Conservation (phyloP, 805 yeast species). For the Candida silvicultrix region DNA sequence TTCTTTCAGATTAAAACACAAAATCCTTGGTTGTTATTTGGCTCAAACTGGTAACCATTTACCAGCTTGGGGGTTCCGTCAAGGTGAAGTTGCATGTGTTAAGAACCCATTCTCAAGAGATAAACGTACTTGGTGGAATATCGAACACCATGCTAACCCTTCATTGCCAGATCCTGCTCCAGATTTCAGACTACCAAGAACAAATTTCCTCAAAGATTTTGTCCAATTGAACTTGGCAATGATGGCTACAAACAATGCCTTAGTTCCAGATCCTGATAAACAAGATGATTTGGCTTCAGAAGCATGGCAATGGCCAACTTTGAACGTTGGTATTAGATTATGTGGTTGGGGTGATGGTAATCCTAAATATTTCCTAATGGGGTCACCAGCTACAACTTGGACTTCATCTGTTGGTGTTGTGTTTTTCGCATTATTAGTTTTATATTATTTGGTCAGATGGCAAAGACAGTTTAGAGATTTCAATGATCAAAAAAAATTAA, state of each 20-base stretch:
- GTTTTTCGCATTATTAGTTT: slow-evolving; percentile 39
- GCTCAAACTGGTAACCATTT: slow-evolving; percentile 75
- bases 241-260: slow-evolving; percentile 84
- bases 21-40: slow-evolving; percentile 71
- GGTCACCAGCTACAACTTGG: slow-evolving; percentile 79
- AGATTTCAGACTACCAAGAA: slow-evolving; percentile 63
- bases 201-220: slow-evolving; percentile 73
- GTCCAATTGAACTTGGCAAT: slow-evolving; percentile 71
- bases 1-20: slow-evolving; percentile 69
- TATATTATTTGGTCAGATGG: slow-evolving; percentile 47
- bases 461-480: slow-evolving; percentile 74
- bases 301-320: slow-evolving; percentile 90
- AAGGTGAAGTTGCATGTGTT: slow-evolving; percentile 89
- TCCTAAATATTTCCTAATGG: slow-evolving; percentile 61
- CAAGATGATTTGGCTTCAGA: slow-evolving; percentile 63
- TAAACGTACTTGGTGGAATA: slow-evolving; percentile 86
- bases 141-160: slow-evolving; percentile 62
- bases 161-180: slow-evolving; percentile 53
- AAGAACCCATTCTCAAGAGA: slow-evolving; percentile 63
- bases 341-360: slow-evolving; percentile 61
- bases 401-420: slow-evolving; percentile 56
- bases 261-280: slow-evolving; percentile 72
- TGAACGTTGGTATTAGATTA: slow-evolving; percentile 68
- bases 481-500: slow-evolving; percentile 36
- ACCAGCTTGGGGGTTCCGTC: slow-evolving; percentile 98